These are phyloP conservation scores for Ganoderma resinaceum DNA, from an alignment of 1,284 basidiomycete genomes.

Conservation along the genomic window DNA sequence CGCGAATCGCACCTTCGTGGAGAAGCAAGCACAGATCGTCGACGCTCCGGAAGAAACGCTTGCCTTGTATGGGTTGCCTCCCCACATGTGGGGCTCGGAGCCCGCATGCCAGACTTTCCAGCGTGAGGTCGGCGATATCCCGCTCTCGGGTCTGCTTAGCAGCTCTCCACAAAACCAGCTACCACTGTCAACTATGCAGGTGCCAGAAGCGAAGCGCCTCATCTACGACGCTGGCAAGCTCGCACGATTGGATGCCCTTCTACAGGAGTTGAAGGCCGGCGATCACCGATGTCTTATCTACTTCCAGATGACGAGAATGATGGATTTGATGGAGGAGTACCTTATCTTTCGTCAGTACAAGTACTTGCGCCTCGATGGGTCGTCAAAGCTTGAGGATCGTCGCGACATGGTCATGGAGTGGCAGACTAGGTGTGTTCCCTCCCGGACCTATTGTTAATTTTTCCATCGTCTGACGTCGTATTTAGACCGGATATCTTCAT, in stretches of 20 bases:
- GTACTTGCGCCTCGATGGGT: constrained; percentile 95
- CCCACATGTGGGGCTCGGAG: constrained; percentile 70
- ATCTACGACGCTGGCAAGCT: constrained; percentile 98
- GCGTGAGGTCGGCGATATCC: constrained; percentile 65
- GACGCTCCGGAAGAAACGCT: constrained; percentile 78
- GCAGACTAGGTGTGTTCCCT: constrained; percentile 86
- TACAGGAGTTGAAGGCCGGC: constrained; percentile 92
- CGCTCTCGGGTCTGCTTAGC: constrained; percentile 74
- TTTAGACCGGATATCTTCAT: constrained; percentile 92
- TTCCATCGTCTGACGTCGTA: neutral
- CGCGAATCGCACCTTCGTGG: constrained; percentile 82
- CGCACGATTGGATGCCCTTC: constrained; percentile 86
- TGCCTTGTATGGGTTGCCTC: constrained; percentile 88
- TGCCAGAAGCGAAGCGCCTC: constrained; percentile 95
- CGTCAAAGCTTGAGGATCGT: constrained; percentile 94
- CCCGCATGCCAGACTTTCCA: constrained; percentile 59
- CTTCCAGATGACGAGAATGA: constrained; percentile 99
- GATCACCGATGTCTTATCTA: constrained; percentile 97
- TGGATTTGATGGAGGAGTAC: constrained; percentile 99
- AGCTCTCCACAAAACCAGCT: constrained; percentile 79
- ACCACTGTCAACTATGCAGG: constrained; percentile 87
- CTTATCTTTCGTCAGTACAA: constrained; percentile 98
- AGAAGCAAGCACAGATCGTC: constrained; percentile 66
- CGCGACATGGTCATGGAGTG: constrained; percentile 99
- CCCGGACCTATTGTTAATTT: constrained; percentile 3